These are phyloP conservation scores for Malassezia psittaci DNA, from an alignment of 1,284 basidiomycete species.

Conservation along the genomic window DNA sequence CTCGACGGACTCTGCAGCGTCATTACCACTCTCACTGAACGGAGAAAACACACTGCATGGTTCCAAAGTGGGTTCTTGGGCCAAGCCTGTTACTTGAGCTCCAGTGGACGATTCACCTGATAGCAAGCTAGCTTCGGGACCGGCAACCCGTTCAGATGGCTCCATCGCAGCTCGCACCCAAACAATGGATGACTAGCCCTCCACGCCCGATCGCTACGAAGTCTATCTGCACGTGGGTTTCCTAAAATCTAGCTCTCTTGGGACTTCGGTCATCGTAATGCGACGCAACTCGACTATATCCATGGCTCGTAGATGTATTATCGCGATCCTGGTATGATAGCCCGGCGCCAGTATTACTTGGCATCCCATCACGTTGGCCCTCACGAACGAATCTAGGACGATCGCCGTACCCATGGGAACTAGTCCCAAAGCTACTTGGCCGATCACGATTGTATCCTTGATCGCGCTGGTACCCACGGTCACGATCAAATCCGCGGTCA, in stretches of 20 bases:
- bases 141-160: too few relatives aligned
- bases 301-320: background rate
- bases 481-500: slow-evolving; percentile 3
- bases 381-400: slow-evolving; percentile 1
- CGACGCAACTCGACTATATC: background rate
- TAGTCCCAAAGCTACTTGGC: background rate
- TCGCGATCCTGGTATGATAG: slow-evolving; percentile 13
- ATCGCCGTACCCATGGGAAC: background rate
- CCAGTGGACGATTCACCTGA: too few relatives aligned
- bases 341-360: background rate
- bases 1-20: background rate
- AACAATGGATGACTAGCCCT: too few relatives aligned
- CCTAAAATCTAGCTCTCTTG: slow-evolving; percentile 12
- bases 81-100: too few relatives aligned
- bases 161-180: too few relatives aligned
- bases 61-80: too few relatives aligned
- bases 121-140: too few relatives aligned
- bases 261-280: slow-evolving; percentile 13
- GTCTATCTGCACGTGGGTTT: background rate
- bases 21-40: slow-evolving; percentile 9
- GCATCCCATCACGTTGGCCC: slow-evolving; percentile 1
- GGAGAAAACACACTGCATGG: background rate
- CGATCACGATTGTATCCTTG: background rate
- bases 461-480: background rate
- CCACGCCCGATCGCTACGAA: too few relatives aligned